Evolutionary conservation across 1,139 yeast species (phyloP).

Genomic region (Debaryomyces singareniensis): DNA sequence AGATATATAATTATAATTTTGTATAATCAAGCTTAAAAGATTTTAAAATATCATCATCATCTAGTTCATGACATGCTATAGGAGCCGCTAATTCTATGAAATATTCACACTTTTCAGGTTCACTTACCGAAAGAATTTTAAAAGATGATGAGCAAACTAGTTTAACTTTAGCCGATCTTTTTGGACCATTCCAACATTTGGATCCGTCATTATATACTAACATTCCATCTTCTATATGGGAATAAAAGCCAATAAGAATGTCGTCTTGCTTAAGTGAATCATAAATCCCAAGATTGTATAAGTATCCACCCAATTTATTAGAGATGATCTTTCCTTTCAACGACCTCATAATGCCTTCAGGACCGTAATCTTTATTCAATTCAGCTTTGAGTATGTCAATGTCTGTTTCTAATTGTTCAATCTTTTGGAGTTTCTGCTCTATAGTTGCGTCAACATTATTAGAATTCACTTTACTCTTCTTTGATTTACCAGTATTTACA

Average conservation of each 20-base stretch:
- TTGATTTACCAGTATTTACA: constrained; percentile 2
- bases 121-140: constrained; percentile 60
- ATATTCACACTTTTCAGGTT: constrained; percentile 87
- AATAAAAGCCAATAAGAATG: constrained; percentile 51
- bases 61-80: constrained; percentile 49
- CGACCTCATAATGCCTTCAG: constrained; percentile 58
- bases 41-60: constrained; percentile 23
- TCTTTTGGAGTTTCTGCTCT: constrained; percentile 9
- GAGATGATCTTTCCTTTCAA: constrained; percentile 44
- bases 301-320: constrained; percentile 59
- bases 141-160: constrained; percentile 62
- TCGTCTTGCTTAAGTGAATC: constrained; percentile 57
- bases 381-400: constrained; percentile 12
- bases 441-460: no score
- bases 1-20: constrained; percentile 7
- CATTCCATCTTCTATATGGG: constrained; percentile 27
- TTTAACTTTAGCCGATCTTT: constrained; percentile 60
- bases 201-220: constrained; percentile 57
- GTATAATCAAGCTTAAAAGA: constrained; percentile 22
- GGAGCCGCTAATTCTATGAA: constrained; percentile 59
- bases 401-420: constrained; percentile 16
- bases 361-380: constrained; percentile 44
- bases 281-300: constrained; percentile 56
- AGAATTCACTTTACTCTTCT: no score
- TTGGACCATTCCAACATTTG: constrained; percentile 94